Percentiles rank a stretch among this genome's conserved stretches.
Evolutionary conservation across 2,329 filamentous ascomycete species (phyloP).

Genomic region (Pseudomassariella vexata): DNA sequence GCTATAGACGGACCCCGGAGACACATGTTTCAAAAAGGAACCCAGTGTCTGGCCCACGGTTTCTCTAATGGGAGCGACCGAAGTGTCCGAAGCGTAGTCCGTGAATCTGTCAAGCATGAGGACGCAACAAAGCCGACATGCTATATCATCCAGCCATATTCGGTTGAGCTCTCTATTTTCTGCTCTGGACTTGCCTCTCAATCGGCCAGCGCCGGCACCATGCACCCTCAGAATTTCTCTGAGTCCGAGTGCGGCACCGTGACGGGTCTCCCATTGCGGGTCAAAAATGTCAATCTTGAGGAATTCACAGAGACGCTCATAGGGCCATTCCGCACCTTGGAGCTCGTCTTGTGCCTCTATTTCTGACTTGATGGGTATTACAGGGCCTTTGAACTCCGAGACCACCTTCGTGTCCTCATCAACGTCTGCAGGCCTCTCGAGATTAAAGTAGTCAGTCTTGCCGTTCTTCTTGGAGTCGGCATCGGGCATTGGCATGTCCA

Average conservation of each 20-base stretch:
- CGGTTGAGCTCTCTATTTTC: constrained; percentile 79
- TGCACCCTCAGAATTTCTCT: constrained; percentile 91
- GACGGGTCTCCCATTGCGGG: constrained; percentile 87
- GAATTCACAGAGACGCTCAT: constrained; percentile 88
- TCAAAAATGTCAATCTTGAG: constrained; percentile 93
- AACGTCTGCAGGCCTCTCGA: constrained; percentile 69
- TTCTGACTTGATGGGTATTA: constrained; percentile 77
- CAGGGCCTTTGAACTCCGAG: constrained; percentile 86
- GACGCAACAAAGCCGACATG: constrained; percentile 90
- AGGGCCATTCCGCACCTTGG: constrained; percentile 86
- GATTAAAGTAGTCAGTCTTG: constrained; percentile 80
- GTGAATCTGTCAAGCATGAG: constrained; percentile 97
- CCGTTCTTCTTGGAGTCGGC: constrained; percentile 54
- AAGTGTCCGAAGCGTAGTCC: constrained; percentile 96
- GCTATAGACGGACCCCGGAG: constrained; percentile 70
- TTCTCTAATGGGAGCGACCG: constrained; percentile 91
- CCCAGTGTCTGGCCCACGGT: constrained; percentile 92
- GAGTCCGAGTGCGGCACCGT: constrained; percentile 92
- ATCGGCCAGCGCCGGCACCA: constrained; percentile 77
- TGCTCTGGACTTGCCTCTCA: constrained; percentile 59
- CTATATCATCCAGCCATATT: constrained; percentile 86
- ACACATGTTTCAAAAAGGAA: constrained; percentile 79
- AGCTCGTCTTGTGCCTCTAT: constrained; percentile 72
- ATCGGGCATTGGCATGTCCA: constrained; percentile 50
- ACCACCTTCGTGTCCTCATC: constrained; percentile 92